Conservation (phyloP, 495 filamentous ascomycete genomes). For the Filosporella fistucella region DNA sequence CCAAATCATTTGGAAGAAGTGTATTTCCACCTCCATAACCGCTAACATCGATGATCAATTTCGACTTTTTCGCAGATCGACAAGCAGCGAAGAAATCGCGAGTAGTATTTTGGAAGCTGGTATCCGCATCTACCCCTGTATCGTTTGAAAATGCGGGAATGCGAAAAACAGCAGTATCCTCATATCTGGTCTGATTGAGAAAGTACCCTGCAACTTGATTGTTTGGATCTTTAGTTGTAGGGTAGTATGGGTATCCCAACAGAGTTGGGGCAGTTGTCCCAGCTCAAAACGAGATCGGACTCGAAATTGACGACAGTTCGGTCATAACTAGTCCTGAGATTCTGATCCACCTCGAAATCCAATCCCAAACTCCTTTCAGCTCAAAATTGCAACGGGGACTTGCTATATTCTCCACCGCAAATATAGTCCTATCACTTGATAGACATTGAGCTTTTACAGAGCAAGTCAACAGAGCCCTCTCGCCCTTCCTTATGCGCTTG, state of each 20-base stretch:
- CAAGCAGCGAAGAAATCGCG: conserved; percentile 33
- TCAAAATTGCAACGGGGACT: no score
- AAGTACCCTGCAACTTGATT: conserved; percentile 29
- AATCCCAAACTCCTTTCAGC: no score
- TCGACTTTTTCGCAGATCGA: conserved; percentile 35
- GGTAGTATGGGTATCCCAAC: conserved; percentile 7
- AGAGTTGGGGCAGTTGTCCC: neutral
- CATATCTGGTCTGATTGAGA: conserved; percentile 33
- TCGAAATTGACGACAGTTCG: no score
- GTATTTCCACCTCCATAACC: conserved; percentile 49
- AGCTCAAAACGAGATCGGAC: no score
- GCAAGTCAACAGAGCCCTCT: no score
- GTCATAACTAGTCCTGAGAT: no score
- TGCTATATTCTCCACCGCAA: no score
- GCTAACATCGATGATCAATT: conserved; percentile 51
- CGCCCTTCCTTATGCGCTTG: no score
- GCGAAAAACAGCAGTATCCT: conserved; percentile 33
- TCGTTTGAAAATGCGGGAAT: conserved; percentile 26
- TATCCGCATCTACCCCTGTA: conserved; percentile 19
- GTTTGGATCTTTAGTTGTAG: conserved; percentile 1
- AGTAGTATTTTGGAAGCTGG: conserved; percentile 34
- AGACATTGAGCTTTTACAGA: no score
- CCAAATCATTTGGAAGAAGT: conserved; percentile 37
- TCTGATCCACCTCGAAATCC: no score
- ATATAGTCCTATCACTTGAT: no score